A percentile compares a stretch with the other conserved stretches of the same genome.
These are phyloP conservation scores for Coix lacrymajobi DNA, from an alignment of 176 grass and related monocot genomes.

Conservation along the genomic window DNA sequence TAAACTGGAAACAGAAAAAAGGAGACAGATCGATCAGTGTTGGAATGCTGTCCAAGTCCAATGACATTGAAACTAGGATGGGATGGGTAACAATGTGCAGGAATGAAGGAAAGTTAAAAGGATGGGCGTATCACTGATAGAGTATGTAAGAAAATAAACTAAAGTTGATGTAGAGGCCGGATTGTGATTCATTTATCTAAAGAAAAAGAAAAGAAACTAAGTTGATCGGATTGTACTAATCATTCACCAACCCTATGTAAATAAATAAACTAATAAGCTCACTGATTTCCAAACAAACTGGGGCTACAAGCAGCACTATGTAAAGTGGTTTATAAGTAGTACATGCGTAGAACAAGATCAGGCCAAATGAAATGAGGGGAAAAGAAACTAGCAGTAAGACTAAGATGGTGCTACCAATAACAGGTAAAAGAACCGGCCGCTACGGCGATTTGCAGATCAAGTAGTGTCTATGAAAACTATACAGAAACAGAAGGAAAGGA, in stretches of 20 bases:
- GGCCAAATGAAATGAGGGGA: not conserved
- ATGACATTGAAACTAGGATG: not conserved
- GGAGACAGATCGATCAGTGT: slow-evolving; percentile 15
- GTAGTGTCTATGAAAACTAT: too few relatives aligned
- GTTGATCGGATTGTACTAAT: not conserved
- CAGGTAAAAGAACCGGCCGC: not conserved
- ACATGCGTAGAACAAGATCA: not conserved
- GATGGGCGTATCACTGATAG: not conserved
- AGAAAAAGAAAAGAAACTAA: not conserved
- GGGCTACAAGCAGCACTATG: not conserved
- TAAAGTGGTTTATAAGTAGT: too few relatives aligned
- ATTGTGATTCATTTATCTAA: not conserved
- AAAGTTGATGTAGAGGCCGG: not conserved
- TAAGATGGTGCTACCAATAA: not conserved
- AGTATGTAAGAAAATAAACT: not conserved
- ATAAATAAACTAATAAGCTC: not conserved
- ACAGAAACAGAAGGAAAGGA: not conserved
- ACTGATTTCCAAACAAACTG: not conserved
- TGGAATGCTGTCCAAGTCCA: not conserved
- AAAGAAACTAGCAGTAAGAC: not conserved
- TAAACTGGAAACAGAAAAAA: not conserved
- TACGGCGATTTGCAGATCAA: not conserved
- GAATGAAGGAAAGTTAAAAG: not conserved
- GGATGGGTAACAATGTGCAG: not conserved
- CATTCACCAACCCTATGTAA: not conserved